These are phyloP conservation scores for Colletotrichum phormii DNA, from an alignment of 2,329 filamentous ascomycete genomes.

Conservation along the genomic window DNA sequence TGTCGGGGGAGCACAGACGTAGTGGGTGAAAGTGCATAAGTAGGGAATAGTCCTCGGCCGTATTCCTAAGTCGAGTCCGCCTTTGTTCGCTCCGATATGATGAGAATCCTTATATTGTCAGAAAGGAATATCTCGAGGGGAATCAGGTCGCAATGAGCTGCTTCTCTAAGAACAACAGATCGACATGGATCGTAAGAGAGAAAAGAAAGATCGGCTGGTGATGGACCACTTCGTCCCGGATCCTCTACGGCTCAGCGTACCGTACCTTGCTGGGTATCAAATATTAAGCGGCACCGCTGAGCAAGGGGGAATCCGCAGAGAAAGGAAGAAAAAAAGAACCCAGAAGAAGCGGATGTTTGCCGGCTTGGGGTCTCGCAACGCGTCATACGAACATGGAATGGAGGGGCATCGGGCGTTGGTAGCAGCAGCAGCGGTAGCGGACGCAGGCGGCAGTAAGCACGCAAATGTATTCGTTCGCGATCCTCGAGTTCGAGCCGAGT, in stretches of 20 bases:
- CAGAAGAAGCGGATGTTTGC: constrained; percentile 31
- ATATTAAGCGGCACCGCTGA: neutral
- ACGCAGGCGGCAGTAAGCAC: neutral
- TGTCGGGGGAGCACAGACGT: constrained; percentile 1
- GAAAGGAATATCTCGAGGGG: neutral
- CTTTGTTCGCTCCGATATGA: neutral
- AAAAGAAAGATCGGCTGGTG: neutral
- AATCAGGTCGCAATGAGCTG: neutral
- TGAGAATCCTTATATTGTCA: no score
- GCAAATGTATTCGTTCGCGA: neutral
- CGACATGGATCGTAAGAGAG: neutral
- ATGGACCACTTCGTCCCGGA: neutral
- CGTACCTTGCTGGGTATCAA: constrained; percentile 21
- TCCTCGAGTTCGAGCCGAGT: neutral
- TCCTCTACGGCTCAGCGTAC: neutral
- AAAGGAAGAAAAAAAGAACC: neutral
- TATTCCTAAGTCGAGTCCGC: neutral
- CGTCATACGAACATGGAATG: constrained; percentile 28
- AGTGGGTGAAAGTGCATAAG: neutral
- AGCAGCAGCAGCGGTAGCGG: neutral
- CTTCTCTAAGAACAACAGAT: neutral
- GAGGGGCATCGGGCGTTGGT: constrained; percentile 19
- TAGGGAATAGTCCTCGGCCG: neutral
- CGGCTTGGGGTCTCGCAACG: constrained; percentile 28
- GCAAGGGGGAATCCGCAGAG: constrained; percentile 11